Evolutionary conservation across 495 filamentous ascomycete species (phyloP).

Genomic region (Penicillium tannophilum): DNA sequence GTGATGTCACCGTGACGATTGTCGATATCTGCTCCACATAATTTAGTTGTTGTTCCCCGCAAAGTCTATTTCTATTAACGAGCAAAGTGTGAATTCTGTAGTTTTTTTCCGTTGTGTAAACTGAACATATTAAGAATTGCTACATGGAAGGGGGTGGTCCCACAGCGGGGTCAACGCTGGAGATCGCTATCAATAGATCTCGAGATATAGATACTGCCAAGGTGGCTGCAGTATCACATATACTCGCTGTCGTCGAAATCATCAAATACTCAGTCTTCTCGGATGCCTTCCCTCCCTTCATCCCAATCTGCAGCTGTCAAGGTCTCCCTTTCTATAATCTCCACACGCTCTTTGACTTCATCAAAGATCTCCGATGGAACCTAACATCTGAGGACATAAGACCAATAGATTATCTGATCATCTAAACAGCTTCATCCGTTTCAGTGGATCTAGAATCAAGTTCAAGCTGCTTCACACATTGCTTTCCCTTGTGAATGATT

Average conservation of each 20-base stretch:
- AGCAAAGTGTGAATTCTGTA: not conserved
- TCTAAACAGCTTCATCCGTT: not conserved
- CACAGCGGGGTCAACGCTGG: not conserved
- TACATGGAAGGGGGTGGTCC: not conserved
- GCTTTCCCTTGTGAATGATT: not conserved
- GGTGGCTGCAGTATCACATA: not conserved
- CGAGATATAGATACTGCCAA: not conserved
- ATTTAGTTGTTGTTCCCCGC: constrained; percentile 9
- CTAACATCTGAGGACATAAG: not conserved
- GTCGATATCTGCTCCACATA: constrained; percentile 8
- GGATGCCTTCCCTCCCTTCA: not conserved
- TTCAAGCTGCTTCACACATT: not conserved
- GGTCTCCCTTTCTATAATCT: not conserved
- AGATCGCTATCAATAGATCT: not conserved
- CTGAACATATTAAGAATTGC: not conserved
- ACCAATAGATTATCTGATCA: not conserved
- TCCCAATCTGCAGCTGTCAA: not conserved
- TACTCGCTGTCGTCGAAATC: not conserved
- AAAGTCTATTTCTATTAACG: constrained; percentile 5
- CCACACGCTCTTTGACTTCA: not conserved
- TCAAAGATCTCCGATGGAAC: not conserved
- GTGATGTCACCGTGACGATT: constrained; percentile 34
- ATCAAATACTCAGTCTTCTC: not conserved
- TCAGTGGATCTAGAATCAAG: not conserved
- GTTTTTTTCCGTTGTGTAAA: not conserved